Conservation (phyloP, 169 alveolate species). For the Miamiensis avidus region DNA sequence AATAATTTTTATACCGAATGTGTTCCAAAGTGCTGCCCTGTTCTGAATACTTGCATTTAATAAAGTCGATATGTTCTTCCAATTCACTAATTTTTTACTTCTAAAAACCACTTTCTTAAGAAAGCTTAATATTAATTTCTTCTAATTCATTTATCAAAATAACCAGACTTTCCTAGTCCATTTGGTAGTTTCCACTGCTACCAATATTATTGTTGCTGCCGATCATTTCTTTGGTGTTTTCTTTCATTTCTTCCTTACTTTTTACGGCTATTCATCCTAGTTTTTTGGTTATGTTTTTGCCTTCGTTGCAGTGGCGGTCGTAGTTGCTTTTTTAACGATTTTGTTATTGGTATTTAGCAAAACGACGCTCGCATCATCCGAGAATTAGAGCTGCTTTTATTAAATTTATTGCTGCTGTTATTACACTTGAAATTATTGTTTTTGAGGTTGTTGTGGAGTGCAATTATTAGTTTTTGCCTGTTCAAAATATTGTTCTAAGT, state of each 20-base stretch:
- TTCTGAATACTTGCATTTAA: background rate
- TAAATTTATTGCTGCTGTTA: background rate
- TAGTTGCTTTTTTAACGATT: too few relatives aligned
- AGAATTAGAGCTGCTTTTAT: background rate
- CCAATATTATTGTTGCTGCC: background rate
- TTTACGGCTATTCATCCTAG: background rate
- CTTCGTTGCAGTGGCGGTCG: too few relatives aligned
- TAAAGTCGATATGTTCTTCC: background rate
- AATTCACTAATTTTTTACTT: background rate
- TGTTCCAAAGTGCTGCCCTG: background rate
- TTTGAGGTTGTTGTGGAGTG: background rate
- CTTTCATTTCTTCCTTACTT: background rate
- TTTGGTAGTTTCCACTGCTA: background rate
- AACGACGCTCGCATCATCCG: too few relatives aligned
- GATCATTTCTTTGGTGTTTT: background rate
- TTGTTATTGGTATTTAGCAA: too few relatives aligned
- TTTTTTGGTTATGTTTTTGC: background rate
- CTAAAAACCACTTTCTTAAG: background rate
- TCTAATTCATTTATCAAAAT: too few relatives aligned
- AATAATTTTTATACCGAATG: too few relatives aligned
- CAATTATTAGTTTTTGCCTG: background rate
- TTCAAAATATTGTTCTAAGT: background rate
- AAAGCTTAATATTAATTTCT: too few relatives aligned
- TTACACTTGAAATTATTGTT: background rate
- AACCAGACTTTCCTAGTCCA: background rate